Conservation (phyloP, 2,329 filamentous ascomycete species). For the Mollisiaceae sp. region DNA sequence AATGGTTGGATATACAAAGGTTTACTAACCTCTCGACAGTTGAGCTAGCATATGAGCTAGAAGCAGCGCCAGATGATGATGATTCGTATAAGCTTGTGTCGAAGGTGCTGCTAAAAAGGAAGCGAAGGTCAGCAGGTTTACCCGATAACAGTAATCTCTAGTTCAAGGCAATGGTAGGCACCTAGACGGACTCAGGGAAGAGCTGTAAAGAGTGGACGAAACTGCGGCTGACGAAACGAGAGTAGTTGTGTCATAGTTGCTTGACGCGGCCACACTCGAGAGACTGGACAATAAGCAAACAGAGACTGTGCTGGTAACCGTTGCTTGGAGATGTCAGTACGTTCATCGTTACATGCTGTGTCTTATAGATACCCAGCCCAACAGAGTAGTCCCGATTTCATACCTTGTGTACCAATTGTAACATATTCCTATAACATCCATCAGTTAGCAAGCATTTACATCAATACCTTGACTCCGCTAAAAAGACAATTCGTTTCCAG, state of each 20-base stretch:
- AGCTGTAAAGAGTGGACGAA: background rate
- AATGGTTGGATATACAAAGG: background rate
- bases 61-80: background rate
- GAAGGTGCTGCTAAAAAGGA: background rate
- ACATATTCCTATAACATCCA: too few relatives aligned
- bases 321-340: too few relatives aligned
- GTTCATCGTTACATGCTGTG: too few relatives aligned
- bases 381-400: too few relatives aligned
- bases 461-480: too few relatives aligned
- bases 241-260: too few relatives aligned
- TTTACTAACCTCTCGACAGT: background rate
- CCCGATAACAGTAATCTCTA: background rate
- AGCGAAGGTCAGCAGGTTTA: background rate
- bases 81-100: background rate
- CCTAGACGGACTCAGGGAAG: background rate
- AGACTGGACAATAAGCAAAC: background rate
- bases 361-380: too few relatives aligned
- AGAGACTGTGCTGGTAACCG: background rate
- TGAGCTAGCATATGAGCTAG: background rate
- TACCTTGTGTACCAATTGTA: too few relatives aligned
- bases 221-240: background rate
- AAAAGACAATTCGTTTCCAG: too few relatives aligned
- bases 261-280: too few relatives aligned
- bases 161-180: background rate
- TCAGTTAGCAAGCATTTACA: too few relatives aligned